These are phyloP conservation scores for Neurospora sp. DNA, from an alignment of 495 filamentous ascomycete species.

Conservation along the genomic window DNA sequence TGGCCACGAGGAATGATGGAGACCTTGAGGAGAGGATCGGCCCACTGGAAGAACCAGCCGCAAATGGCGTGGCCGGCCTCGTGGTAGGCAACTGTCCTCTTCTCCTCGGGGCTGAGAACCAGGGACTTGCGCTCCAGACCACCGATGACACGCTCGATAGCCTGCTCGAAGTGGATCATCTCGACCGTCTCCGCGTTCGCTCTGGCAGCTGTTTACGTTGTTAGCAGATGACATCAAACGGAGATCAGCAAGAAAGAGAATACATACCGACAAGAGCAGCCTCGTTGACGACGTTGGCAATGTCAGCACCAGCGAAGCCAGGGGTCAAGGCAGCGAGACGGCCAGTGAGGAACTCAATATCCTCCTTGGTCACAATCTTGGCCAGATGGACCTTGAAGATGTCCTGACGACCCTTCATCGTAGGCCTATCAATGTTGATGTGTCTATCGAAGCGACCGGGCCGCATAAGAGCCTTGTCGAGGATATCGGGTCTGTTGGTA, in stretches of 20 bases:
- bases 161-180: slow-evolving; percentile 90
- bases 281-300: slow-evolving; percentile 97
- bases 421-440: slow-evolving; percentile 85
- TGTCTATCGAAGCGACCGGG: slow-evolving; percentile 95
- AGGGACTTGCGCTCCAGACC: slow-evolving; percentile 94
- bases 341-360: slow-evolving; percentile 77
- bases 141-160: slow-evolving; percentile 82
- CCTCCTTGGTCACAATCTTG: slow-evolving; percentile 85
- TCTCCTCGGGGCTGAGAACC: slow-evolving; percentile 85
- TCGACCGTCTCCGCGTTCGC: slow-evolving; percentile 61
- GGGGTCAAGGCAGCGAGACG: slow-evolving; percentile 85
- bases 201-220: slow-evolving; percentile 58
- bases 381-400: slow-evolving; percentile 89
- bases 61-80: slow-evolving; percentile 98
- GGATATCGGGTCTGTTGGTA: slow-evolving; percentile 87
- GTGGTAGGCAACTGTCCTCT: slow-evolving; percentile 92
- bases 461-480: slow-evolving; percentile 92
- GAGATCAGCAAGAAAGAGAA: neutral
- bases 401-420: slow-evolving; percentile 92
- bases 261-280: slow-evolving; percentile 88
- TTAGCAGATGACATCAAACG: slow-evolving; percentile 20
- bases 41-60: slow-evolving; percentile 95
- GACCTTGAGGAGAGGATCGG: slow-evolving; percentile 94
- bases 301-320: slow-evolving; percentile 93
- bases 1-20: slow-evolving; percentile 95